phyloP scores from a whole-genome alignment of 345 rosid species.

The Lepidium didymum region DNA sequence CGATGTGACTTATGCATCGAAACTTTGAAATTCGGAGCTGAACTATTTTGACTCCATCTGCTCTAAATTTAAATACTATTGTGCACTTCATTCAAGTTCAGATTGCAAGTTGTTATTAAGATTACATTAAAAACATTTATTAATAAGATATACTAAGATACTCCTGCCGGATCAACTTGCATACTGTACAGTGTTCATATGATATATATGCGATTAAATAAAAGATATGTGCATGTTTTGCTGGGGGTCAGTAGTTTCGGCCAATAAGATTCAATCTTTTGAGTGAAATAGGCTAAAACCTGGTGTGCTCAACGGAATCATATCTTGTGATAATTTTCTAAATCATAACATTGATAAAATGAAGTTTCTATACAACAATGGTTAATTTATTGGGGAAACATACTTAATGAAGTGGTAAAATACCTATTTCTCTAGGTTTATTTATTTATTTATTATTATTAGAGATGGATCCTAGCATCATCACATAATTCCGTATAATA shows the following conservation, averaged over 20 bases:
- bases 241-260: background rate
- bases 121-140: background rate
- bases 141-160: conserved; percentile 4
- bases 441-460: no score
- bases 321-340: background rate
- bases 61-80: background rate
- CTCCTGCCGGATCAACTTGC: conserved; percentile 11
- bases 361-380: background rate
- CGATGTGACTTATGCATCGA: conserved; percentile 9
- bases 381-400: no score
- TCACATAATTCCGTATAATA: no score
- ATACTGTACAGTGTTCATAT: no score
- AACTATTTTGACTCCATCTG: conserved; percentile 15
- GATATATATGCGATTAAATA: no score
- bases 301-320: background rate
- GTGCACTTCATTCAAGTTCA: conserved; percentile 7
- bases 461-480: no score
- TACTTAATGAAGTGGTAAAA: no score
- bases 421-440: no score
- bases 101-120: conserved; percentile 1
- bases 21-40: background rate
- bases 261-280: background rate
- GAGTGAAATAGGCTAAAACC: background rate
- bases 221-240: background rate
- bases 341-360: background rate